These are phyloP conservation scores for Talaromyces piceae DNA, from an alignment of 2,329 filamentous ascomycete genomes.

Conservation along the genomic window DNA sequence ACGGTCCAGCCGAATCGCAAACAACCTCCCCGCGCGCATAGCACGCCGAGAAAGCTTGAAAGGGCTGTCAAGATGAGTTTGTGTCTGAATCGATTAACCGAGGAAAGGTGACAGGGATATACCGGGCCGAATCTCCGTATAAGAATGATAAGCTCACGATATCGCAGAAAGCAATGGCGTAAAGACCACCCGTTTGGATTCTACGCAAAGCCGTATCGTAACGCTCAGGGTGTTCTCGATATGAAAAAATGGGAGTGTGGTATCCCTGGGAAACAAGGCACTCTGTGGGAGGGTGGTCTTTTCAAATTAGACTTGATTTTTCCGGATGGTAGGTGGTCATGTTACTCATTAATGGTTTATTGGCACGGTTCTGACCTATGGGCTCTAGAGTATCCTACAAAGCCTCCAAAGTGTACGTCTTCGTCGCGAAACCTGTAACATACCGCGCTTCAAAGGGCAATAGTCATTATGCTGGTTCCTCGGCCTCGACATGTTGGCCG, in stretches of 20 bases:
- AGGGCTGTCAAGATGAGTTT: conserved; percentile 7
- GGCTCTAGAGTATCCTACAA: conserved; percentile 83
- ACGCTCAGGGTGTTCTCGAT: conserved; percentile 71
- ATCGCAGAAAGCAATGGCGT: conserved; percentile 85
- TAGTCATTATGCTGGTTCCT: neutral
- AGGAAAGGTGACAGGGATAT: conserved; percentile 6
- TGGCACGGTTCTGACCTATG: conserved; percentile 8
- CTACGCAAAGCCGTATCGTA: conserved; percentile 81
- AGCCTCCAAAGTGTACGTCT: conserved; percentile 92
- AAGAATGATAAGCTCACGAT: conserved; percentile 9
- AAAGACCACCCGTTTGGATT: conserved; percentile 97
- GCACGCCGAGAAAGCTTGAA: too few relatives aligned
- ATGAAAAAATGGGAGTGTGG: conserved; percentile 96
- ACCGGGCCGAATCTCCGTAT: neutral
- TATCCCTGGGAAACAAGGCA: conserved; percentile 92
- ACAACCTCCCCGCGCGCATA: too few relatives aligned
- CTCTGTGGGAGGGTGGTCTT: conserved; percentile 93
- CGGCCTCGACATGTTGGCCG: too few relatives aligned
- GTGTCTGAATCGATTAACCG: conserved; percentile 10
- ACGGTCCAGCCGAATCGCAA: too few relatives aligned
- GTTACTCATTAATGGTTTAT: neutral
- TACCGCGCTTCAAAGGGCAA: too few relatives aligned
- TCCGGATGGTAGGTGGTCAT: conserved; percentile 71
- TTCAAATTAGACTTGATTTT: conserved; percentile 93
- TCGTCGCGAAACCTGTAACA: too few relatives aligned